phyloP scores from a whole-genome alignment of 1,139 yeast species.

The Kodamaea suecica region DNA sequence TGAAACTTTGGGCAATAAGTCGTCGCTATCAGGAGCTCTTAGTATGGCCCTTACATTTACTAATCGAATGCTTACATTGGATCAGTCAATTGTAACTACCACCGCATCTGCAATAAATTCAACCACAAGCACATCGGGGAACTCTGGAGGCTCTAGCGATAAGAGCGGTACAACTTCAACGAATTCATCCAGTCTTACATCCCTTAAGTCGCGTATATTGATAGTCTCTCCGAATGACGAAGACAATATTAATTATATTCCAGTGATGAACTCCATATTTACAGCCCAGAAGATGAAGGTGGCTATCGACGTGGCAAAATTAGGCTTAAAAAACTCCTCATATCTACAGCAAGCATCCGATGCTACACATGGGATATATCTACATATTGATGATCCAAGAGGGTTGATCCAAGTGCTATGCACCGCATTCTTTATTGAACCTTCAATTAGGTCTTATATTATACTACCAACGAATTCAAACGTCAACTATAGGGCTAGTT shows the following conservation, averaged over 20 bases:
- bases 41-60: slow-evolving; percentile 77
- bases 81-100: slow-evolving; percentile 47
- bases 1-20: slow-evolving; percentile 13
- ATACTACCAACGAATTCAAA: slow-evolving; percentile 81
- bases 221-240: slow-evolving; percentile 77
- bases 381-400: slow-evolving; percentile 67
- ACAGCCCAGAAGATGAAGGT: slow-evolving; percentile 92
- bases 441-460: slow-evolving; percentile 68
- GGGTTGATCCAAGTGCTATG: slow-evolving; percentile 69
- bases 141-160: slow-evolving; percentile 8
- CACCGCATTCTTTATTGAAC: slow-evolving; percentile 79
- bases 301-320: slow-evolving; percentile 85
- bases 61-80: slow-evolving; percentile 59
- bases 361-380: slow-evolving; percentile 88
- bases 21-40: slow-evolving; percentile 74
- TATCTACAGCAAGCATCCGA: slow-evolving; percentile 95
- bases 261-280: slow-evolving; percentile 93
- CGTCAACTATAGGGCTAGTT: slow-evolving; percentile 92
- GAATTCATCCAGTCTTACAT: slow-evolving; percentile 22
- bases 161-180: slow-evolving; percentile 9
- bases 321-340: slow-evolving; percentile 68
- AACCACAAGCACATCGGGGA: slow-evolving; percentile 29
- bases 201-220: slow-evolving; percentile 68
- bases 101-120: slow-evolving; percentile 47
- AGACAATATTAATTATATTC: slow-evolving; percentile 76